Base-by-base conservation (phyloP, 176 grass and related monocot genomes). In the Triticum urartu region DNA sequence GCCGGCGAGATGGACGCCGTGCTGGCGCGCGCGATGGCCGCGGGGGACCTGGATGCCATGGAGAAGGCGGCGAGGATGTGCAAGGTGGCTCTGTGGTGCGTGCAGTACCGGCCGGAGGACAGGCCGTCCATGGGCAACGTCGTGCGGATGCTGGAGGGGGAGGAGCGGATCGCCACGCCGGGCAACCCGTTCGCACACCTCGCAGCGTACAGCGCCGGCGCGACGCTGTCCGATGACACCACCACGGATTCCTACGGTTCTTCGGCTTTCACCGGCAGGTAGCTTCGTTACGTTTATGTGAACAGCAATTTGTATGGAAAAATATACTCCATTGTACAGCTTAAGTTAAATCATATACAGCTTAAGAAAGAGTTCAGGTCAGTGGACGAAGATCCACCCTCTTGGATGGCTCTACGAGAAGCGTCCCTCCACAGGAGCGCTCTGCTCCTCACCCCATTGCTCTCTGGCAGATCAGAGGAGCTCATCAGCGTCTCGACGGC, bases 11-110 rank as follows among this genome's bases (percentile, higher is more conserved):
- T 25, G 4, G 82, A 86, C 21, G 62, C 9, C 21, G 73, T 97
- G 48, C 54, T 90, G 15, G 52, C 62, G 2, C 70, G 69, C 14
- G 64, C 85, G 2, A 59, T 11, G 68, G 85, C 85, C 20, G 42
- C 48, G 7, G 87, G 69, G 35, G 21, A 80, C 6, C 11, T 7
- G 66, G 79, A 43, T 35, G 67, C 90, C 14, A 88, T 48, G 48
- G 91, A 92, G 79, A 82, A 70, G 70, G 91, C 83, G 7, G 79
- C 91, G 24, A 87, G 94, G 33, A 40, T 87, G 82, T 97, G 92
- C 81, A 87, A 85, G 69, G 88, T 97, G 35, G 94, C 89, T 28
- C 45, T 97, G 64, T 97, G 89, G 92, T 92, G 94, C 75, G 90
- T 97, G 25, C 94, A 97, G 90, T 88, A 90, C 77, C 21, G 68